Evolutionary conservation across 2,329 filamentous ascomycete species (phyloP), one percentile per base, ranked within the genome.

Genomic region (Thelonectria rubi): DNA sequence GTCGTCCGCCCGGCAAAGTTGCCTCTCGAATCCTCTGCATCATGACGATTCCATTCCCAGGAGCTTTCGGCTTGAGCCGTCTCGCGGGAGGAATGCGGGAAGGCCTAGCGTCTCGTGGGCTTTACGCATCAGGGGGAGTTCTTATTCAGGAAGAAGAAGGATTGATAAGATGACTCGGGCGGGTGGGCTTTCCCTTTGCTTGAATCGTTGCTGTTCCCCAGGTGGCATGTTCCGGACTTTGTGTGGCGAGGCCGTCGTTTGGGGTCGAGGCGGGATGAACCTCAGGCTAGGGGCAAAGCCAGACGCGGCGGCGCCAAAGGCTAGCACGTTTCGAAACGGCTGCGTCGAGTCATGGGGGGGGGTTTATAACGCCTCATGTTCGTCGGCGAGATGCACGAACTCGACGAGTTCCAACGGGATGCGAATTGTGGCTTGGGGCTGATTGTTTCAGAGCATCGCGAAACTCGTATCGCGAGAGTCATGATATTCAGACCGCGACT

Each of bases 71-170:
- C 26, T 14, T 32, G 40, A 30, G 14, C 40, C 50, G 43, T 58
- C 56, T 37, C 18, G 15, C 32, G 48, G 55, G 46, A 54, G 56
- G 49, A 53, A 59, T 48, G 49, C 42, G 49, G 56, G 12, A 40
- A 34, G 39, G 34, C 49, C 56, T 68, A 68, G 65, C 60, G 63
- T 52, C 48, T 60, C 65, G 24, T 4, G 37, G n/a, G 21, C 42
- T 42, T 48, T 55, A 50, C 34, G 6, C 34, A 15, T 37, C 34
- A 37, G 15, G 11, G 14, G 26, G 14, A 15, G 11, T 15, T 30
- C 6, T 30, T 5, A 30, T 14, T 37, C 32, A 34, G 32, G 15
- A 37, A 37, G 34, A 37, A 37, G 6, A 14, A 15, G 34, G 34
- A 37, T 37, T 37, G 34, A 37, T 37, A 37, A 37, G 34, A 37